phyloP scores from a whole-genome alignment of 2,329 filamentous ascomycete species.

The Talaromyces sp. region DNA sequence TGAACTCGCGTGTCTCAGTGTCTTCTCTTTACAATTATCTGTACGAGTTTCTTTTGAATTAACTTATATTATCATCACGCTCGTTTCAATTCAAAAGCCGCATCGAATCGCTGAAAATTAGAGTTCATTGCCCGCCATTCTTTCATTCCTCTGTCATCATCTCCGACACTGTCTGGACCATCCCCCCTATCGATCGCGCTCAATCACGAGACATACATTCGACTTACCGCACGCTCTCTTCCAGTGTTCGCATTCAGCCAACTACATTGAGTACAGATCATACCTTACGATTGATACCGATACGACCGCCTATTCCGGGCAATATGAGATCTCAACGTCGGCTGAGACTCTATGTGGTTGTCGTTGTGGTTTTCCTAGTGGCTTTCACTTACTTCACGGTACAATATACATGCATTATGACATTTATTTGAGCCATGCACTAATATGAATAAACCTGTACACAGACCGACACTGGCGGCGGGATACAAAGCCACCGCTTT shows the following conservation, averaged over 20 bases:
- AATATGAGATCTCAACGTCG: conserved; percentile 68
- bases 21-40: background rate
- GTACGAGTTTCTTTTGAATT: background rate
- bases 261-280: too few species aligned
- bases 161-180: background rate
- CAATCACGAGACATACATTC: background rate
- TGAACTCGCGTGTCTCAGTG: background rate
- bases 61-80: background rate
- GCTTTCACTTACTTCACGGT: conserved; percentile 71
- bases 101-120: background rate
- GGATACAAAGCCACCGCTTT: conserved; percentile 47
- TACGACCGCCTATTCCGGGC: background rate
- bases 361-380: conserved; percentile 62
- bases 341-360: conserved; percentile 63
- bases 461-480: conserved; percentile 40
- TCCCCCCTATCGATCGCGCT: background rate
- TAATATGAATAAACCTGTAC: background rate
- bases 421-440: background rate
- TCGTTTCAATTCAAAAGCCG: background rate
- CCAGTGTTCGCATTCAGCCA: background rate
- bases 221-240: background rate
- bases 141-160: background rate
- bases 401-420: conserved; percentile 33
- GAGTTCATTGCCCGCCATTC: background rate
- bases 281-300: background rate